Evolutionary conservation across 164 flowering plant species (phyloP).

Genomic region (Chimonanthus praecox): DNA sequence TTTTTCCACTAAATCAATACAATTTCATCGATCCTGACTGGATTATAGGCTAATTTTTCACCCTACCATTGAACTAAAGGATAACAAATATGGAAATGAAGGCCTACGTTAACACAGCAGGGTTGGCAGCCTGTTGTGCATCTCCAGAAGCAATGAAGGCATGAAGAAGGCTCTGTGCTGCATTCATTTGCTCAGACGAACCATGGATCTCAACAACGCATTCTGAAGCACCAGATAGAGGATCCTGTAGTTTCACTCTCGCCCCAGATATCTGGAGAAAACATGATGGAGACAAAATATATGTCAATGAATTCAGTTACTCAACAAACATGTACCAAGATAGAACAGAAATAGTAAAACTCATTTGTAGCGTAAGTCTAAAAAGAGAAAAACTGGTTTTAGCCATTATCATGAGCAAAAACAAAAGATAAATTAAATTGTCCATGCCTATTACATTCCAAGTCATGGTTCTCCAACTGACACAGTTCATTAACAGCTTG

Average conservation of each 20-base stretch:
- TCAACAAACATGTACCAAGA: neutral
- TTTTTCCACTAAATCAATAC: neutral
- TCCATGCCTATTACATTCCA: no score
- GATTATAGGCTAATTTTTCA: neutral
- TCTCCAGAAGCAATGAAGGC: conserved; percentile 25
- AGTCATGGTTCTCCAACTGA: no score
- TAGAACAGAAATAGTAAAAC: neutral
- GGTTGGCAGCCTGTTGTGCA: conserved; percentile 7
- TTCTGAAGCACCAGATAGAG: conserved; percentile 32
- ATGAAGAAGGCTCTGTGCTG: conserved; percentile 32
- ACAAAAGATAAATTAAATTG: no score
- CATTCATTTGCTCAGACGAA: conserved; percentile 34
- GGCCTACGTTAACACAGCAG: neutral
- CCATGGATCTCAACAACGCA: conserved; percentile 36
- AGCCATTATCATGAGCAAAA: no score
- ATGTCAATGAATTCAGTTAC: neutral
- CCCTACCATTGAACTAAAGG: neutral
- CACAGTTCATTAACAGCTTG: no score
- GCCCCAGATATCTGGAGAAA: conserved; percentile 32
- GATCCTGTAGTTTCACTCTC: conserved; percentile 33
- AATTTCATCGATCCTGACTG: neutral
- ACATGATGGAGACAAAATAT: neutral
- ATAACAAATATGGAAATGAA: neutral
- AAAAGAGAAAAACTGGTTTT: no score
- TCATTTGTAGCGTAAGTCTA: neutral